These are phyloP conservation scores for Fusarium sp. DNA, from an alignment of 2,329 filamentous ascomycete species.

Conservation along the genomic window DNA sequence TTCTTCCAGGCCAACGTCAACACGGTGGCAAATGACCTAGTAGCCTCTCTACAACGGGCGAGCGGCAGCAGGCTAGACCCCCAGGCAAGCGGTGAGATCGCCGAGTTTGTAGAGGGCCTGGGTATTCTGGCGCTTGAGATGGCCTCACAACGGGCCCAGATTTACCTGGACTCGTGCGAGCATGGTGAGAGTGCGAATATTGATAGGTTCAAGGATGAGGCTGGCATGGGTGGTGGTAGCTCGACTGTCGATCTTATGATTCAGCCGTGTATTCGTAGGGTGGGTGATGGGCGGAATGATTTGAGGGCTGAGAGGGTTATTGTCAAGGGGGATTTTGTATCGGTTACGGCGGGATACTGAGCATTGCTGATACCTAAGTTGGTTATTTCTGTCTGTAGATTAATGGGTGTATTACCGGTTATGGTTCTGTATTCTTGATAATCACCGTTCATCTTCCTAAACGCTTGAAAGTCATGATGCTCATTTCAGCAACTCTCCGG, in stretches of 20 bases:
- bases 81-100: constrained; percentile 5
- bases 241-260: constrained; percentile 19
- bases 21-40: constrained; percentile 5
- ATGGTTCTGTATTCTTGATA: not conserved
- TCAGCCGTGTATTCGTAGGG: constrained; percentile 22
- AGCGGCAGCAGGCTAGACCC: not conserved
- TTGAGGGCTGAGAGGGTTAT: constrained; percentile 15
- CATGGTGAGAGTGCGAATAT: constrained; percentile 1
- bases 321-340: constrained; percentile 19
- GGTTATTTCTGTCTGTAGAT: not conserved
- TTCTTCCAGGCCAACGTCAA: constrained; percentile 15
- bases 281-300: constrained; percentile 26
- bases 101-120: constrained; percentile 9
- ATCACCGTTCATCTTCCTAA: not conserved
- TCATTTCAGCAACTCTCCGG: not conserved
- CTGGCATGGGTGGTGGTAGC: constrained; percentile 4
- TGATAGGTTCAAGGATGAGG: constrained; percentile 21
- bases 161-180: constrained; percentile 21
- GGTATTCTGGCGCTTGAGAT: constrained; percentile 25
- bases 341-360: constrained; percentile 2
- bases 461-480: not conserved
- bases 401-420: not conserved
- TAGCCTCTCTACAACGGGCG: not conserved
- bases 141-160: constrained; percentile 21
- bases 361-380: not conserved